A percentile compares a stretch with the other conserved stretches of the same genome.
Conservation (phyloP, 176 grass and related monocot genomes). For the Triticum aestivum region IWGSC_CS_RefSeq_v2.1 NC_057801.1:704341304-704341803, state of each 20-base stretch:
- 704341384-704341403: constrained; percentile 52
- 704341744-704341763: too few relatives aligned
- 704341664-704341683: background rate
- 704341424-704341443: constrained; percentile 11
- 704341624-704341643: too few relatives aligned
- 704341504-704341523: constrained; percentile 12
- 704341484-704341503: constrained; percentile 7
- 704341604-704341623: too few relatives aligned
- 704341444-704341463: constrained; percentile 17
- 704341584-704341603: too few relatives aligned
- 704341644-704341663: background rate
- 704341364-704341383: constrained; percentile 78
- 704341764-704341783: background rate
- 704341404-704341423: constrained; percentile 10
- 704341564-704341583: background rate
- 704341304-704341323: constrained; percentile 35
- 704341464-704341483: background rate
- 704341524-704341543: constrained; percentile 3
- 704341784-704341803: background rate
- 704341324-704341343: constrained; percentile 35
- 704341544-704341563: background rate
- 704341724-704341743: background rate
- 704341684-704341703: too few relatives aligned
- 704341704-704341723: background rate
- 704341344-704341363: constrained; percentile 54